These are phyloP conservation scores for Coniella lustricola DNA, from an alignment of 2,329 filamentous ascomycete species.

Conservation along the genomic window DNA sequence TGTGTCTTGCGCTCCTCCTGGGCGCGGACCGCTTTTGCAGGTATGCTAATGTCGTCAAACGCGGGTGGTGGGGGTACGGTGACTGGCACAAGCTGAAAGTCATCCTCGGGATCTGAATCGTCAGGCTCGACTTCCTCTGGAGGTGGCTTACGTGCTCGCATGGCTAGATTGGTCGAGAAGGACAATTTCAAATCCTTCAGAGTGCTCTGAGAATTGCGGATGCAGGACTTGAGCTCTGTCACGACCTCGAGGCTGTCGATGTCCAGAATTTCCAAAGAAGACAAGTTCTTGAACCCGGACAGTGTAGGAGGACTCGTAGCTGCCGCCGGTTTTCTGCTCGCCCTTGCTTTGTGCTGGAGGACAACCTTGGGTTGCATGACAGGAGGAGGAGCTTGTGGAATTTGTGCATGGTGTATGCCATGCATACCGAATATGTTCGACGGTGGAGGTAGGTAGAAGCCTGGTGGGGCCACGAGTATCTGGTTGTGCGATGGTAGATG, in stretches of 20 bases:
- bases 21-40: slow-evolving; percentile 40
- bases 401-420: slow-evolving; percentile 20
- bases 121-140: slow-evolving; percentile 30
- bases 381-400: slow-evolving; percentile 25
- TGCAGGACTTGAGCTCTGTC: slow-evolving; percentile 47
- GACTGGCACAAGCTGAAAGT: slow-evolving; percentile 40
- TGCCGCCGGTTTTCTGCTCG: slow-evolving; percentile 25
- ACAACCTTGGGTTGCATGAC: slow-evolving; percentile 25
- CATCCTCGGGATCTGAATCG: slow-evolving; percentile 46
- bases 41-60: slow-evolving; percentile 32
- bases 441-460: slow-evolving; percentile 17
- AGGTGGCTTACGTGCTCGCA: slow-evolving; percentile 36
- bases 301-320: slow-evolving; percentile 43
- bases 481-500: slow-evolving; percentile 12
- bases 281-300: slow-evolving; percentile 50
- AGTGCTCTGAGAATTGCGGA: slow-evolving; percentile 47
- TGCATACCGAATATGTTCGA: slow-evolving; percentile 18
- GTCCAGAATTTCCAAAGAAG: slow-evolving; percentile 48
- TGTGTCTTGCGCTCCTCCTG: slow-evolving; percentile 49
- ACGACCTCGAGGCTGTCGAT: slow-evolving; percentile 53
- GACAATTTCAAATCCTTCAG: slow-evolving; percentile 51
- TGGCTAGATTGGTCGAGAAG: slow-evolving; percentile 47
- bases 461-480: slow-evolving; percentile 16
- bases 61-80: slow-evolving; percentile 17
- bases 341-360: slow-evolving; percentile 24